Conservation (phyloP, 1,284 basidiomycete genomes). For the Cutaneotrichosporon cyanovorans region DNA sequence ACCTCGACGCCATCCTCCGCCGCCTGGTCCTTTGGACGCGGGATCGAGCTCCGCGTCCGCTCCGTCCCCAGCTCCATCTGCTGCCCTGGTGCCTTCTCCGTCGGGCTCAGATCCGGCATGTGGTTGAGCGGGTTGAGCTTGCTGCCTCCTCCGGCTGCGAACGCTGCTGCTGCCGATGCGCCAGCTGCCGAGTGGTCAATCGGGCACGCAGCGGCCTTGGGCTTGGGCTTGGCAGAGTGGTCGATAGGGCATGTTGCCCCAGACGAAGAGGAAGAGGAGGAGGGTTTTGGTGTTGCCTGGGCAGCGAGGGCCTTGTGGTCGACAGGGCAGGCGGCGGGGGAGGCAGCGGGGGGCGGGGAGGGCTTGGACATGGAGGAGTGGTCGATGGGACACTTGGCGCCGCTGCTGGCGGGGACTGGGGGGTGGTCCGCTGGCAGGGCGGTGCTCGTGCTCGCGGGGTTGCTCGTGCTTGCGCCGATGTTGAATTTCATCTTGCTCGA, state of each 20-base stretch:
- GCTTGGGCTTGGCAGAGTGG: slow-evolving; percentile 10
- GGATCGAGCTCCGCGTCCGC: slow-evolving; percentile 76
- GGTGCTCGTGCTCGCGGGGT: slow-evolving; percentile 9
- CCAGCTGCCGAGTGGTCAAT: slow-evolving; percentile 29
- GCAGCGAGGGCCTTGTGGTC: slow-evolving; percentile 15
- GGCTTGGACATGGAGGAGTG: slow-evolving; percentile 7
- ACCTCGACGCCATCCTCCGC: slow-evolving; percentile 38
- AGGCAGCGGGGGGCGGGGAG: no score
- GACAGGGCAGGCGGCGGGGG: slow-evolving; percentile 11
- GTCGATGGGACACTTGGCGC: slow-evolving; percentile 24
- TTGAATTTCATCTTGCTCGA: slow-evolving; percentile 31
- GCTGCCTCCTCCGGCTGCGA: slow-evolving; percentile 6
- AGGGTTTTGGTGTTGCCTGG: neutral
- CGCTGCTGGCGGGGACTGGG: slow-evolving; percentile 15
- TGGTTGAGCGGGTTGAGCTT: slow-evolving; percentile 74
- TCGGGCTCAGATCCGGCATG: slow-evolving; percentile 63
- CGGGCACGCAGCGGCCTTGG: slow-evolving; percentile 34
- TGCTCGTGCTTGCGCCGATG: slow-evolving; percentile 24
- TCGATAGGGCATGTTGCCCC: slow-evolving; percentile 14
- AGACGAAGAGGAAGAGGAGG: no score
- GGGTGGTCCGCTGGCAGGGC: slow-evolving; percentile 25
- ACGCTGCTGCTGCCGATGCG: slow-evolving; percentile 4
- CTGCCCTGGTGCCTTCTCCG: slow-evolving; percentile 42
- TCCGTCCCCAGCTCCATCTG: slow-evolving; percentile 61
- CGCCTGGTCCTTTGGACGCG: slow-evolving; percentile 53